A percentile compares a stretch with the other conserved stretches of the same genome.
Evolutionary conservation across 2,329 filamentous ascomycete species (phyloP).

Genomic region (Cladophialophora exuberans): DNA sequence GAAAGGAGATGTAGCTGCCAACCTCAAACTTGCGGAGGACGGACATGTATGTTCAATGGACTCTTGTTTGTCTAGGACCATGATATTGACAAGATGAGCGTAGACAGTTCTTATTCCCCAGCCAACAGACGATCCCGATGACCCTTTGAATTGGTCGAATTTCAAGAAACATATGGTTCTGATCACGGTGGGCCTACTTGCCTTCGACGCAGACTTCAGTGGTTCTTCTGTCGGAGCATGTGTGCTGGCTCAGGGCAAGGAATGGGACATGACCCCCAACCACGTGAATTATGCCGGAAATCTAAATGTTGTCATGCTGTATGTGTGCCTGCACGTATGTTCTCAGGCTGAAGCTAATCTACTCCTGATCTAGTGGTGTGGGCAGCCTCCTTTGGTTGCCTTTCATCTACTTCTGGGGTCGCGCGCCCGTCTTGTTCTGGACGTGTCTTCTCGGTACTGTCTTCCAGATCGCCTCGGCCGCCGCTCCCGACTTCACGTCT

Average conservation of each 20-base stretch:
- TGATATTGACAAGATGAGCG: no score
- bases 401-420: constrained; percentile 46
- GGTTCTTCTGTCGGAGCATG: constrained; percentile 43
- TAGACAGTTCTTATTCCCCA: constrained; percentile 56
- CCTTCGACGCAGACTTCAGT: constrained; percentile 46
- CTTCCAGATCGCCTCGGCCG: constrained; percentile 42
- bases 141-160: constrained; percentile 55
- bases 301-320: constrained; percentile 47
- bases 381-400: constrained; percentile 44
- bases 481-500: constrained; percentile 38
- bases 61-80: no score
- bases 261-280: constrained; percentile 42
- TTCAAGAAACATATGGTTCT: constrained; percentile 41
- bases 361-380: constrained; percentile 34
- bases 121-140: constrained; percentile 55
- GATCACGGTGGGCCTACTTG: constrained; percentile 39
- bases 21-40: no score
- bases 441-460: constrained; percentile 40
- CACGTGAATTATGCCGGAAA: constrained; percentile 43
- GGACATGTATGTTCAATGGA: no score
- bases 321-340: no score
- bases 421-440: constrained; percentile 46
- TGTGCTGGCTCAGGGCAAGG: constrained; percentile 40
- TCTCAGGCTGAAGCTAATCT: neutral
- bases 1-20: no score